Conservation (phyloP, 192 early-diverging fungal genomes). For the Backusella tuberculispora region DNA sequence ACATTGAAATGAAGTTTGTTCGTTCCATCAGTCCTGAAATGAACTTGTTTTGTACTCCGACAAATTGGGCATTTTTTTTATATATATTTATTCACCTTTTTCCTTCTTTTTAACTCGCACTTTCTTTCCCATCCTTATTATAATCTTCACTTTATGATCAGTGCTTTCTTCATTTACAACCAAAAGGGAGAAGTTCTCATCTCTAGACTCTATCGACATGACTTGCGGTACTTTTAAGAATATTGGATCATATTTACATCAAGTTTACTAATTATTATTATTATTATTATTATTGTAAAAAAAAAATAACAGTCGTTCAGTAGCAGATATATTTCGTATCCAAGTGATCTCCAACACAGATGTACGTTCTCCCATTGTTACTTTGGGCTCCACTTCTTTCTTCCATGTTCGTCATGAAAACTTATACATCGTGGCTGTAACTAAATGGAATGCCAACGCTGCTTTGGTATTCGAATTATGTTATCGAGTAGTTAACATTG, state of each 20-base stretch:
- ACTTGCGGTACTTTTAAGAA: constrained; percentile 77
- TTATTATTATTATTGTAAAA: not conserved
- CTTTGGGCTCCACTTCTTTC: constrained; percentile 89
- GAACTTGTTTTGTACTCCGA: not conserved
- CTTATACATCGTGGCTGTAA: constrained; percentile 93
- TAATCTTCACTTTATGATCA: constrained; percentile 71
- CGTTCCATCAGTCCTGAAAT: not conserved
- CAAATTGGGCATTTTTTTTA: not conserved
- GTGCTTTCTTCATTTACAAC: constrained; percentile 96
- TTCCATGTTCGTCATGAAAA: constrained; percentile 98
- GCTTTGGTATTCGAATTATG: constrained; percentile 93
- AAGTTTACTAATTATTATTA: not conserved
- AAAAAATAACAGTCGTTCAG: constrained; percentile 76
- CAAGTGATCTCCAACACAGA: constrained; percentile 93
- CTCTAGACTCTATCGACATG: constrained; percentile 91
- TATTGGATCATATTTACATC: not conserved
- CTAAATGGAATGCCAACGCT: constrained; percentile 97
- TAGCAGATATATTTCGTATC: constrained; percentile 96
- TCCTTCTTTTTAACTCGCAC: not conserved
- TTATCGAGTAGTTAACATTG: constrained; percentile 90
- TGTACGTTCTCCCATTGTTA: constrained; percentile 86
- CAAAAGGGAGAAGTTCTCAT: constrained; percentile 99
- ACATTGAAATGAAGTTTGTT: not conserved
- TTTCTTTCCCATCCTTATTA: not conserved
- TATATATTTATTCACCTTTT: not conserved